Conservation (phyloP, 2,329 filamentous ascomycete genomes). For the Fusarium equiseti region DNA sequence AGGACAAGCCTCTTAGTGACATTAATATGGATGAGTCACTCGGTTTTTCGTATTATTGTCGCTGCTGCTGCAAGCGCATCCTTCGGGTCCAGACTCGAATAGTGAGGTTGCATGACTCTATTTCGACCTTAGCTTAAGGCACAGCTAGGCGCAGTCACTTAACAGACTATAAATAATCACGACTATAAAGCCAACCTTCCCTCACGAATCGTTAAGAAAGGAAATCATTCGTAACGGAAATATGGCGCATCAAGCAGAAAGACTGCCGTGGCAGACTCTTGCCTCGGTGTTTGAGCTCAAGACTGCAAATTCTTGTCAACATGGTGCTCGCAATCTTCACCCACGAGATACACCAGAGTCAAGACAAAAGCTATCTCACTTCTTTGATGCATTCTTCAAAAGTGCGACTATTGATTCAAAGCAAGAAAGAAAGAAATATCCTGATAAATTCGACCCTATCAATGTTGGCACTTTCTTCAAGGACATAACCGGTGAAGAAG, state of each 20-base stretch:
- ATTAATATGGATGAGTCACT: not conserved
- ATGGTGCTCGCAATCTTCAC: slow-evolving; percentile 23
- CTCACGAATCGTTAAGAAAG: fast-evolving
- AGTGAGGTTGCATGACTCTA: not conserved
- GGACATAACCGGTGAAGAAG: not conserved
- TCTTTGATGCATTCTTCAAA: not conserved
- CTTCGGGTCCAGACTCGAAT: not conserved
- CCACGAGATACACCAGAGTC: not conserved
- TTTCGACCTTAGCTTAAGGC: not conserved
- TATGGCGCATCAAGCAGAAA: slow-evolving; percentile 27
- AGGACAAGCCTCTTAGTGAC: not conserved
- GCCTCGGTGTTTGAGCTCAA: slow-evolving; percentile 22
- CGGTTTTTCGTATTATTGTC: not conserved
- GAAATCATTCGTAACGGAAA: too few relatives aligned
- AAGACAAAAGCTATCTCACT: not conserved
- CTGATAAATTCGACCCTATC: not conserved
- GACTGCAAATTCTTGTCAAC: slow-evolving; percentile 15
- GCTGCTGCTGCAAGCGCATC: not conserved
- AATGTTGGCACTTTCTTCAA: not conserved
- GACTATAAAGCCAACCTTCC: fast-evolving
- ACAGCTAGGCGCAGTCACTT: not conserved
- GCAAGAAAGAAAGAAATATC: not conserved
- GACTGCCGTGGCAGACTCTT: slow-evolving; percentile 25
- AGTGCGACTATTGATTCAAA: not conserved
- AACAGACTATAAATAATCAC: not conserved